Percentiles rank a stretch among this genome's conserved stretches.
These are phyloP conservation scores for Arabidopsis arenosa DNA, from an alignment of 345 rosid species.

Conservation along the genomic window DNA sequence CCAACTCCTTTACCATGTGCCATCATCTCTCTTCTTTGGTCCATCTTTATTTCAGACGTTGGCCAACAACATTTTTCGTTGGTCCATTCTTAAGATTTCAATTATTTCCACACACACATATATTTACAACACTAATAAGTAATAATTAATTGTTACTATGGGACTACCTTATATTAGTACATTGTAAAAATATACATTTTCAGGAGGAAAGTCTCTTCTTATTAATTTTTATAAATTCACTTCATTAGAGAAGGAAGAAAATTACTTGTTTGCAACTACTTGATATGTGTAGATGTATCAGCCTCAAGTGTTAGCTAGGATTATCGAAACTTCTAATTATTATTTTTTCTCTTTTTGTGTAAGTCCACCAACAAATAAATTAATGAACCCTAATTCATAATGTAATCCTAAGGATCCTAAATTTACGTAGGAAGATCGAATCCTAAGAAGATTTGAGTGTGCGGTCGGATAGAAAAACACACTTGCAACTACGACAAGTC, in stretches of 20 bases:
- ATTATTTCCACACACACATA: constrained; percentile 1
- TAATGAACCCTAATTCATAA: not conserved
- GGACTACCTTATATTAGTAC: not conserved
- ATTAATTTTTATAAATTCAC: not conserved
- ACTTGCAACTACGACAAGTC: constrained; percentile 12
- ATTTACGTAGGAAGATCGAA: not conserved
- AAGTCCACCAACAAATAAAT: not conserved
- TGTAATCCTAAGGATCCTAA: not conserved
- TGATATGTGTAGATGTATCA: not conserved
- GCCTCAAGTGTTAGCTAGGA: not conserved
- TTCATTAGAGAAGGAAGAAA: not conserved
- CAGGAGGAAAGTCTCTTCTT: not conserved
- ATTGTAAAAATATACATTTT: not conserved
- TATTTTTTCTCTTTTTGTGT: not conserved
- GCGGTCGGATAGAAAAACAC: not conserved
- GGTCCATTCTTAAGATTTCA: not conserved
- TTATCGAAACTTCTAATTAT: not conserved
- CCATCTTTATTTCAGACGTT: constrained; percentile 39
- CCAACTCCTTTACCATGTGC: constrained; percentile 44
- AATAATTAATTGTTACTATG: not conserved
- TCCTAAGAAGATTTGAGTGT: not conserved
- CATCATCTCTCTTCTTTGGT: constrained; percentile 33
- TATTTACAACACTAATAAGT: not conserved
- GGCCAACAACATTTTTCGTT: constrained; percentile 42
- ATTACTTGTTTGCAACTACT: not conserved